Conservation (phyloP, 345 rosid species). For the Fremontodendron californicum region DNA sequence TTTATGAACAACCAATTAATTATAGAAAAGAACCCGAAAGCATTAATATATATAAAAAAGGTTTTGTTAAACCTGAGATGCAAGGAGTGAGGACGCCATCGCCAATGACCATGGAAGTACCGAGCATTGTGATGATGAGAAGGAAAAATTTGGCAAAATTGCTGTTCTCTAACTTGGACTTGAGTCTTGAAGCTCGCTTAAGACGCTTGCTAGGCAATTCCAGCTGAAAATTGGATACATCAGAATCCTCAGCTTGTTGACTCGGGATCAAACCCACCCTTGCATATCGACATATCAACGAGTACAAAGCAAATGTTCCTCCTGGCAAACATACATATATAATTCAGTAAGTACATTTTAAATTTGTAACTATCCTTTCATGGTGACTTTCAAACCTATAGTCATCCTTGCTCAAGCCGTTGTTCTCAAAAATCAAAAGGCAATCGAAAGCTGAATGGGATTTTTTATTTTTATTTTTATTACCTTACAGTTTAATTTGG, state of each 20-base stretch:
- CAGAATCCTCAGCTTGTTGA: slow-evolving; percentile 41
- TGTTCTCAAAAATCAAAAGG: no score
- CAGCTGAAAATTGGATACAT: slow-evolving; percentile 41
- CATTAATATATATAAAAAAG: neutral
- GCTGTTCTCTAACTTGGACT: slow-evolving; percentile 29
- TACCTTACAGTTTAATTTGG: no score
- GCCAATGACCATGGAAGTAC: slow-evolving; percentile 59
- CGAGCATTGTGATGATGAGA: slow-evolving; percentile 44
- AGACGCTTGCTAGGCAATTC: slow-evolving; percentile 19
- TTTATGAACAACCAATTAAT: neutral
- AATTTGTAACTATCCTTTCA: no score
- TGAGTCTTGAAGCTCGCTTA: slow-evolving; percentile 20
- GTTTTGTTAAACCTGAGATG: slow-evolving; percentile 37
- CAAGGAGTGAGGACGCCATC: slow-evolving; percentile 60
- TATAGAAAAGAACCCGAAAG: neutral
- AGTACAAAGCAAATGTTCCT: slow-evolving; percentile 62
- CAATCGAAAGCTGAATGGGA: no score
- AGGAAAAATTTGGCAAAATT: slow-evolving; percentile 29
- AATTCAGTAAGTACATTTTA: no score
- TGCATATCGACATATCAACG: slow-evolving; percentile 50
- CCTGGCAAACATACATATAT: slow-evolving; percentile 23
- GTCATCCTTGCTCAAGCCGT: no score
- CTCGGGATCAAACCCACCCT: slow-evolving; percentile 41
- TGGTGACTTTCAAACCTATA: no score
- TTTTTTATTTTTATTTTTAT: no score